Conservation (phyloP, 192 early-diverging fungal species). For the Gonapodya sp. region DNA sequence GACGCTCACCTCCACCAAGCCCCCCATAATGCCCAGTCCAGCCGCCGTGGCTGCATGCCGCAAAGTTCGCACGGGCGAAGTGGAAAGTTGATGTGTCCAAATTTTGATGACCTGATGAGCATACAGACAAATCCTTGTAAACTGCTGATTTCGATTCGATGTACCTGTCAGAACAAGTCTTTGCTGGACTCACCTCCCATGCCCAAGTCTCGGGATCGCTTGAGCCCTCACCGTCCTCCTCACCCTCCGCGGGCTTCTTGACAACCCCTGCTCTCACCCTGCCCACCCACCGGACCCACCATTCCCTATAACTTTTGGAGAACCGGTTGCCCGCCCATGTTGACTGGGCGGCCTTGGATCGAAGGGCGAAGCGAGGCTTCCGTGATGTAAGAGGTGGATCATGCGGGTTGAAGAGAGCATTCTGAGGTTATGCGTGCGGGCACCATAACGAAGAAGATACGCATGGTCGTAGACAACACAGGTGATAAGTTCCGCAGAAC, state of each 20-base stretch:
- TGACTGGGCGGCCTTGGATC: not conserved
- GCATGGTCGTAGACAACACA: too few species aligned
- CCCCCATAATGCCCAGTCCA: slow-evolving; percentile 52
- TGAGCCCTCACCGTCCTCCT: not conserved
- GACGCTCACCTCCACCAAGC: slow-evolving; percentile 60
- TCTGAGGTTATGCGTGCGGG: not conserved
- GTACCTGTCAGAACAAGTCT: not conserved
- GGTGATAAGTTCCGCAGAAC: too few species aligned
- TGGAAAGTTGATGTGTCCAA: slow-evolving; percentile 34
- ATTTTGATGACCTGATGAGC: slow-evolving; percentile 19
- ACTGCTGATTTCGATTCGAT: not conserved
- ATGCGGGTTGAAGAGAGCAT: not conserved
- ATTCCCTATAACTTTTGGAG: not conserved
- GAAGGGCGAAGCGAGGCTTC: not conserved
- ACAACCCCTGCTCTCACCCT: not conserved
- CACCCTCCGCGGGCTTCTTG: not conserved
- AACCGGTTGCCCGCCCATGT: not conserved
- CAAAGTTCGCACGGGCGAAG: slow-evolving; percentile 76
- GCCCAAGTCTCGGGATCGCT: not conserved
- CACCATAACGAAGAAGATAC: too few species aligned
- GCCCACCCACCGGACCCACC: slow-evolving; percentile 8
- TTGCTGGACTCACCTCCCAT: not conserved
- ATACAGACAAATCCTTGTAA: not conserved
- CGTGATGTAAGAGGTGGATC: not conserved
- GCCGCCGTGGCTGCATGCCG: slow-evolving; percentile 76